These are phyloP conservation scores for Phyllosticta paracitricarpa DNA, from an alignment of 2,329 filamentous ascomycete species.

Conservation along the genomic window DNA sequence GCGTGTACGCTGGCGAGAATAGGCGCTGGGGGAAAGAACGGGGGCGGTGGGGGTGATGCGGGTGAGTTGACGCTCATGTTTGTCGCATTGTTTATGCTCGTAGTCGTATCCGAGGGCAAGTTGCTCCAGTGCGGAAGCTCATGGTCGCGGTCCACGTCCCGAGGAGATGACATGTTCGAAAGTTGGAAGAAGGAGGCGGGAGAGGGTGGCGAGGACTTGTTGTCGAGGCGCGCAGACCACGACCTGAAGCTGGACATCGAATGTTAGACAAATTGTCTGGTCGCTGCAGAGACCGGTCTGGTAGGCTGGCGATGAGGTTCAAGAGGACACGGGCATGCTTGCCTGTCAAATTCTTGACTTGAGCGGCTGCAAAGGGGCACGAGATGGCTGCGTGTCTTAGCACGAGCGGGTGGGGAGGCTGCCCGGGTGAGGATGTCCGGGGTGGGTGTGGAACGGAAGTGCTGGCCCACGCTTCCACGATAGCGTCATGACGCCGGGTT, in stretches of 20 bases:
- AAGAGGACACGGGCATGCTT: neutral
- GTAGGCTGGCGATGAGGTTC: neutral
- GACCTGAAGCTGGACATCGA: neutral
- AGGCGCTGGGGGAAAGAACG: slow-evolving; percentile 12
- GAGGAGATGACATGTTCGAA: neutral
- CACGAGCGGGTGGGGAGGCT: neutral
- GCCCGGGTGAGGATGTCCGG: neutral
- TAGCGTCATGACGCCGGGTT: neutral
- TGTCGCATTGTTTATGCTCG: neutral
- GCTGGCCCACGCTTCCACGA: neutral
- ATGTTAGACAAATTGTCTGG: neutral
- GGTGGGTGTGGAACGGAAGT: neutral
- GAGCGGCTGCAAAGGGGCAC: neutral
- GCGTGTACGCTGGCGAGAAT: slow-evolving; percentile 13
- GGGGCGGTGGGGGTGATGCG: slow-evolving; percentile 2
- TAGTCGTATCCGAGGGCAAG: neutral
- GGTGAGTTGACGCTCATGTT: neutral
- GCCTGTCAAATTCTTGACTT: neutral
- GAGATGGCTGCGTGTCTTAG: neutral
- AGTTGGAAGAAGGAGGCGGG: neutral
- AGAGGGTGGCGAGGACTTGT: neutral
- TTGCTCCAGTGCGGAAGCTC: slow-evolving; percentile 8
- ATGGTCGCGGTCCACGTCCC: neutral
- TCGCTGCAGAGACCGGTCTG: neutral
- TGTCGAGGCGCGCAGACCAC: neutral